These are phyloP conservation scores for Solanum ossicruentum DNA, from an alignment of 257 asterid genomes.

Conservation along the genomic window DNA sequence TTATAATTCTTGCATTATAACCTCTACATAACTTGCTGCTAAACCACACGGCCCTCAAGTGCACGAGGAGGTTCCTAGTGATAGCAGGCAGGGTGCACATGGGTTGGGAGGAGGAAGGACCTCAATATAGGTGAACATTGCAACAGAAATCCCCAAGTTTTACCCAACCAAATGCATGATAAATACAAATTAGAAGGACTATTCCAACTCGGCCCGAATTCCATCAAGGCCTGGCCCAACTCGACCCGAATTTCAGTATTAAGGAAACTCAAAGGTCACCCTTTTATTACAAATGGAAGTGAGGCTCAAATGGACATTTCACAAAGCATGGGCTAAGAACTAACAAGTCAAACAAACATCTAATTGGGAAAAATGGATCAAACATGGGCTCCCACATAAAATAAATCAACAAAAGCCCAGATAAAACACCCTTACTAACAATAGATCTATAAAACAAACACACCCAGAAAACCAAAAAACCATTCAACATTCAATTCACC, in stretches of 20 bases:
- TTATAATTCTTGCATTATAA: background rate
- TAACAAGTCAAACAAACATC: background rate
- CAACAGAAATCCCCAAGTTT: background rate
- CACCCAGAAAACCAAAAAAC: background rate
- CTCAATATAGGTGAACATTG: background rate
- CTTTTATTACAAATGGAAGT: background rate
- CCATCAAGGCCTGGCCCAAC: background rate
- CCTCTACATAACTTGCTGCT: background rate
- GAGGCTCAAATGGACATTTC: background rate
- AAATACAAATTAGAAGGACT: background rate
- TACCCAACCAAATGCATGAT: background rate
- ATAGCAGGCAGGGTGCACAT: background rate
- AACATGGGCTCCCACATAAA: constrained; percentile 5
- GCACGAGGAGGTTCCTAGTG: background rate
- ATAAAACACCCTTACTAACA: background rate
- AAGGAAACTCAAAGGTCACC: background rate
- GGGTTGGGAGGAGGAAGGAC: background rate
- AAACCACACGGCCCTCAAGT: background rate
- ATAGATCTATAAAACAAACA: background rate
- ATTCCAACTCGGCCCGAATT: background rate
- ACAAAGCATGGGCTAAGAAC: background rate
- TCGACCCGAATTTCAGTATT: background rate
- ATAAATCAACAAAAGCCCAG: background rate
- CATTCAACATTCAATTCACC: background rate
- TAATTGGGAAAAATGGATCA: background rate